phyloP scores from a whole-genome alignment of 1,284 basidiomycete species.

The Pseudozyma sp. region DNA sequence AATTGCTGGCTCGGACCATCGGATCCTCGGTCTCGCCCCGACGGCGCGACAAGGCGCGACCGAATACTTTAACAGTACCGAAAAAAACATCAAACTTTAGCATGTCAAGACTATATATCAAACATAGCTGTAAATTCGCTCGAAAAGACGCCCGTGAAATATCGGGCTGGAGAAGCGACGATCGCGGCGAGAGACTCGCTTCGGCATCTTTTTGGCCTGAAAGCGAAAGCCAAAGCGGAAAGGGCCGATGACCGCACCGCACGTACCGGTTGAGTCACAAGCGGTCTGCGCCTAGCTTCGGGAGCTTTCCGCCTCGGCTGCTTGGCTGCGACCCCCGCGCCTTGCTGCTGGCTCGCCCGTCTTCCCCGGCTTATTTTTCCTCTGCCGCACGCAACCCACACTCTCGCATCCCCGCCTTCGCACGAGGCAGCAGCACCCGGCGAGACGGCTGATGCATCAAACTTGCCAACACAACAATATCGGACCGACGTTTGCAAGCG shows the following conservation, averaged over 20 bases:
- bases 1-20: constrained; percentile 8
- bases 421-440: too few species aligned
- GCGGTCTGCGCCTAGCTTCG: not conserved
- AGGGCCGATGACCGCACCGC: constrained; percentile 10
- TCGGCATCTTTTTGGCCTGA: constrained; percentile 6
- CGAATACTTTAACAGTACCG: not conserved
- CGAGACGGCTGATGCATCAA: not conserved
- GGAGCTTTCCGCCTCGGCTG: constrained; percentile 13
- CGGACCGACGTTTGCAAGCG: too few species aligned
- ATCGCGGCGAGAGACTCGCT: not conserved
- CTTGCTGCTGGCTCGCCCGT: not conserved
- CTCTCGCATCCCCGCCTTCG: too few species aligned
- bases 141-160: constrained; percentile 1
- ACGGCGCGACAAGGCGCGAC: not conserved
- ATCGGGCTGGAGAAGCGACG: not conserved
- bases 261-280: constrained; percentile 12
- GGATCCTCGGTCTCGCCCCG: constrained; percentile 16
- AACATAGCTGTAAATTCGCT: not conserved
- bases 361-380: too few species aligned
- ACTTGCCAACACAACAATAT: too few species aligned
- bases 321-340: not conserved
- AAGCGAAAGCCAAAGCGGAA: constrained; percentile 18
- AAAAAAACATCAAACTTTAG: too few species aligned
- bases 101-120: too few species aligned
- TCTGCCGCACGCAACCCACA: too few species aligned